Base-by-base conservation (phyloP, 2,329 filamentous ascomycete genomes). In the Coniochaeta ligniaria region DNA sequence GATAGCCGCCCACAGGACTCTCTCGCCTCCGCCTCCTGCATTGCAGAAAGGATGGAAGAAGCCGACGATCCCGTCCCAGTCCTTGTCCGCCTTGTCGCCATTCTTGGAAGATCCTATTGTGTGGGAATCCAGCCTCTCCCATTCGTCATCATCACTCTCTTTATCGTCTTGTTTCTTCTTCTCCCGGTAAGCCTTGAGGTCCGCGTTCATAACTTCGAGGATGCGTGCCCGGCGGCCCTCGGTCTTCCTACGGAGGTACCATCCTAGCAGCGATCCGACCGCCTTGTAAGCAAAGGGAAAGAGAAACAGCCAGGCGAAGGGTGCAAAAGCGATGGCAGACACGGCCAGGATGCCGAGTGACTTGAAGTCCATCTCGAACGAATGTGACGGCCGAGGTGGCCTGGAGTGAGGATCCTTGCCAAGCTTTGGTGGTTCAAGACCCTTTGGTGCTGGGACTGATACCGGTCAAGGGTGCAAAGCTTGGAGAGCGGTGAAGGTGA, bases 41-140 rank as follows among this genome's bases (percentile, higher is more conserved):
- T 99, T 98, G 75, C 95, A 98, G 74, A 97, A 99, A 1, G 95
- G 95, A 74, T 99, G 95, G 72, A 99, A 96, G 81, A 99, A 98
- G 55, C 92, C 95, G 64, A 98, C 85, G 59, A 97, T 86, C 35
- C 93, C 93, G 63, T 87, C 81, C 90, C 91, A 97, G 54, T 89
- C 81, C 65, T 82, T 78, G 61, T 82, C 78, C 12, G 72, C 74
- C 60, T 74, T 75, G 60, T 75, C 71, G 55, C 71, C 70, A 61
- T 71, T 69, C 72, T 73, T 64, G 72, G 78, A 67, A 16, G 68
- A 69, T 8, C 68, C 72, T 2, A 63, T 58, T 3, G 71, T 68
- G 6, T 80, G 75, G 38, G 78, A 75, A 62, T 88, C 83, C 26
- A 91, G 80, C 67, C 86, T 87, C 72, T 91, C 87, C 87, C 88